Percentiles rank a stretch among this genome's conserved stretches.
Conservation (phyloP, 1,284 basidiomycete genomes). For the Sporisorium iseilematis-ciliati region DNA sequence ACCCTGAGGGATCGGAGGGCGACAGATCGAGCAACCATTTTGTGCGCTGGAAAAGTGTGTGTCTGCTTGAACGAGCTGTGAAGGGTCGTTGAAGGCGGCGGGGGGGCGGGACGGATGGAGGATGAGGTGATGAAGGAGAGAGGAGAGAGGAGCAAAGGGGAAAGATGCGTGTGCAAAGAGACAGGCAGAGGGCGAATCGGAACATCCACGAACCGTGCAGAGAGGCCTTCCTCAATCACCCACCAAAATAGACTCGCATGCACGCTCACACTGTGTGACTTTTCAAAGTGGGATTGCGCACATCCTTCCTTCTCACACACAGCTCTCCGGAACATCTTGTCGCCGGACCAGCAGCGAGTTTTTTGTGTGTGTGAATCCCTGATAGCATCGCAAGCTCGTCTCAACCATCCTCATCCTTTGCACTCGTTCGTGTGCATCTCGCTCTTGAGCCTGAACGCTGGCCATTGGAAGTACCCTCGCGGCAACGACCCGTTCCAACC, state of each 20-base stretch:
- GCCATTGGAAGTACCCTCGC: too few species aligned
- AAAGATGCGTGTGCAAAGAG: slow-evolving; percentile 13
- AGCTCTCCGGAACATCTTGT: too few species aligned
- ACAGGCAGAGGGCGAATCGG: slow-evolving; percentile 5
- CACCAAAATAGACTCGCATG: not conserved
- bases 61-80: slow-evolving; percentile 2
- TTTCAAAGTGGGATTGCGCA: too few species aligned
- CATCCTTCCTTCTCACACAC: not conserved
- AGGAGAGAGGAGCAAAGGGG: not conserved
- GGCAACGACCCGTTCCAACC: too few species aligned
- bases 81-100: slow-evolving; percentile 1
- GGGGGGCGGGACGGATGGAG: slow-evolving; percentile 11
- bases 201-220: slow-evolving; percentile 1
- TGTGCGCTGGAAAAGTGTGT: not conserved
- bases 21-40: slow-evolving; percentile 53
- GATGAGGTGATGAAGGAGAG: slow-evolving; percentile 4
- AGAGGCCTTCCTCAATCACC: too few species aligned
- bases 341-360: too few species aligned
- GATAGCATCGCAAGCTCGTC: too few species aligned
- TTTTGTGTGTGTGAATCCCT: too few species aligned
- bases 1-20: slow-evolving; percentile 50
- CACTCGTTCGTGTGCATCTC: not conserved
- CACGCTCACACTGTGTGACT: not conserved
- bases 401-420: not conserved
- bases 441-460: not conserved